These are phyloP conservation scores for Stephanodiscus minutulus DNA, from an alignment of 108 stramenopile genomes.

Conservation along the genomic window DNA sequence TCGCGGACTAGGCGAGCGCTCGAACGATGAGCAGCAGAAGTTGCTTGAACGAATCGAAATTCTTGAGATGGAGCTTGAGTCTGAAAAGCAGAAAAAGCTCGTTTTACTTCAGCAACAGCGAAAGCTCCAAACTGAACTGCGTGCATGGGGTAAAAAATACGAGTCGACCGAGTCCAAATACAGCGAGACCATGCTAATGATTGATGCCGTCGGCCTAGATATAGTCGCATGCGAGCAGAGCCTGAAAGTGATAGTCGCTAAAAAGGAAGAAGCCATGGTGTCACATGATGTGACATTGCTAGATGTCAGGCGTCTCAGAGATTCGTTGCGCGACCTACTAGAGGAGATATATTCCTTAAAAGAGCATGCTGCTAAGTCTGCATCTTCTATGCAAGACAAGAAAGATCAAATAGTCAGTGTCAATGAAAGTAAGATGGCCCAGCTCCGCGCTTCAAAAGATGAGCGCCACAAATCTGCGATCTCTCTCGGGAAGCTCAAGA, in stretches of 20 bases:
- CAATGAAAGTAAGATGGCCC: constrained; percentile 63
- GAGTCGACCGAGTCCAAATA: constrained; percentile 35
- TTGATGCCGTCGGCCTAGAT: constrained; percentile 67
- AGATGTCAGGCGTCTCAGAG: constrained; percentile 73
- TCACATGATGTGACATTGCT: constrained; percentile 73
- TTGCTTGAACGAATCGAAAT: constrained; percentile 61
- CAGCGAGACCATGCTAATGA: constrained; percentile 33
- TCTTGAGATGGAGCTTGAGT: constrained; percentile 60
- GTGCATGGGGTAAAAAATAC: constrained; percentile 41
- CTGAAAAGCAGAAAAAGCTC: constrained; percentile 49
- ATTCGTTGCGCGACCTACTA: constrained; percentile 54
- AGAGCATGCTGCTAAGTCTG: constrained; percentile 66
- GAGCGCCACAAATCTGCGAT: constrained; percentile 76
- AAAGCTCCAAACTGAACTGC: constrained; percentile 66
- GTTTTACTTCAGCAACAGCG: constrained; percentile 61
- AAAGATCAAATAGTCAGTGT: constrained; percentile 56
- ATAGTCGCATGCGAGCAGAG: constrained; percentile 62
- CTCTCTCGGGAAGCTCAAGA: constrained; percentile 61
- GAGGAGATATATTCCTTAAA: constrained; percentile 77
- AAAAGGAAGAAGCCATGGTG: constrained; percentile 73
- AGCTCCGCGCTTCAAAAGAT: constrained; percentile 68
- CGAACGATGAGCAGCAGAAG: constrained; percentile 74
- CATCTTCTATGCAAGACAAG: constrained; percentile 67
- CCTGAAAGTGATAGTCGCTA: constrained; percentile 41
- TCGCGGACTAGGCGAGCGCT: constrained; percentile 78